Conservation (phyloP, 1,284 basidiomycete species). For the Wallemia ichthyophaga region DNA sequence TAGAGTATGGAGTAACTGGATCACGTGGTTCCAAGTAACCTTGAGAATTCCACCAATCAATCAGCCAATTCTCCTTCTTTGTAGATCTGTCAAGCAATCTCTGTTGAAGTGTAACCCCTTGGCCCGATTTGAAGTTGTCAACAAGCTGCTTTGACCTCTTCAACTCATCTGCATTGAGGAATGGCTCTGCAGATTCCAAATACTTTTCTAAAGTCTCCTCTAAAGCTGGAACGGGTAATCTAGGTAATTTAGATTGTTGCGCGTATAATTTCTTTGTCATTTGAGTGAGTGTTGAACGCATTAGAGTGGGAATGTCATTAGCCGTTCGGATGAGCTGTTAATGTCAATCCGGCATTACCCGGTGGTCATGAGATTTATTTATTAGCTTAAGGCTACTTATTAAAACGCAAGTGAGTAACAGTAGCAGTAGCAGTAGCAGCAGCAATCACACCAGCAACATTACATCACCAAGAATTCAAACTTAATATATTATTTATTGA, state of each 20-base stretch:
- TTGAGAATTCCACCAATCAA: conserved; percentile 90
- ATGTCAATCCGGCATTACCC: background rate
- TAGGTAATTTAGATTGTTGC: conserved; percentile 46
- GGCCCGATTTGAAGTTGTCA: conserved; percentile 27
- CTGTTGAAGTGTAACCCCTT: conserved; percentile 29
- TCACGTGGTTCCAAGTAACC: conserved; percentile 30
- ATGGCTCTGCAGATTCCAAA: conserved; percentile 47
- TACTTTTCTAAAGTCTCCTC: conserved; percentile 56
- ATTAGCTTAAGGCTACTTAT: no score
- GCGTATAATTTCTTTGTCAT: conserved; percentile 38
- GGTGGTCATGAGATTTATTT: background rate
- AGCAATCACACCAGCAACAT: no score
- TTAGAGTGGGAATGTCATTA: background rate
- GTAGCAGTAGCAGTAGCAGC: no score
- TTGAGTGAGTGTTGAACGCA: background rate
- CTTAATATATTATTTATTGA: no score
- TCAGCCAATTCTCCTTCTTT: conserved; percentile 45
- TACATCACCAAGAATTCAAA: no score
- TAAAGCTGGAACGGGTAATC: conserved; percentile 53
- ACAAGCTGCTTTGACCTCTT: conserved; percentile 29
- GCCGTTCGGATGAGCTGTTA: background rate
- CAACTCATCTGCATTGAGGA: conserved; percentile 33
- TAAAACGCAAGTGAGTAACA: no score
- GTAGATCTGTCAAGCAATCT: conserved; percentile 42
- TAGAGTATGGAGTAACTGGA: conserved; percentile 72